Evolutionary conservation across 768 basidiomycete species (phyloP).

Genomic region (Calocybe indica): DNA sequence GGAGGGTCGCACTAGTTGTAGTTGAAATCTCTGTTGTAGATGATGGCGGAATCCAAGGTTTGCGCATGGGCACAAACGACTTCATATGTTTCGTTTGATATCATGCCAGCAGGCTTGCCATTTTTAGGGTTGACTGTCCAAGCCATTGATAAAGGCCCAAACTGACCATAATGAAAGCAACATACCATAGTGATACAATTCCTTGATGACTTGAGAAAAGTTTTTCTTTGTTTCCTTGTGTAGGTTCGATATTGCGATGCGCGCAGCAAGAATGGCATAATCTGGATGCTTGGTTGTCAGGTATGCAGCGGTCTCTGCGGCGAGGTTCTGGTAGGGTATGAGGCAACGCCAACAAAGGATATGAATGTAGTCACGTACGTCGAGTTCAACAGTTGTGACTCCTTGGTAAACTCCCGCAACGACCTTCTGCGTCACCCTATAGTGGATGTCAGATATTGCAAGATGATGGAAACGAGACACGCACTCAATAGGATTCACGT

Average conservation of each 20-base stretch:
- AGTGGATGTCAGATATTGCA: not conserved
- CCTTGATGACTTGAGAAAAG: slow-evolving; percentile 88
- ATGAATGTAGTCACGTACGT: slow-evolving; percentile 47
- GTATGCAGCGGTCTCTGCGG: slow-evolving; percentile 95
- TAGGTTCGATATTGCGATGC: slow-evolving; percentile 96
- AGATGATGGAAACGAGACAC: slow-evolving; percentile 13
- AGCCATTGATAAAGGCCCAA: not conserved
- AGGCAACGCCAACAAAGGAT: not conserved
- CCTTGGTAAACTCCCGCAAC: slow-evolving; percentile 91
- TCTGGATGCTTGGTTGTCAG: slow-evolving; percentile 97
- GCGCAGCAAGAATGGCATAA: slow-evolving; percentile 96
- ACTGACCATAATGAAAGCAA: not conserved
- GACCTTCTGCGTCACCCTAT: slow-evolving; percentile 86
- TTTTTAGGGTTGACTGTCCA: slow-evolving; percentile 90
- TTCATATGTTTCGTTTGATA: slow-evolving; percentile 81
- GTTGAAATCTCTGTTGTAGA: slow-evolving; percentile 96
- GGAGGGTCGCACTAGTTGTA: slow-evolving; percentile 76
- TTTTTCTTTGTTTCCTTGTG: slow-evolving; percentile 99
- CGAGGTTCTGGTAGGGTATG: slow-evolving; percentile 67
- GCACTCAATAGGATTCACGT: slow-evolving; percentile 91
- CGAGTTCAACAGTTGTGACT: slow-evolving; percentile 95
- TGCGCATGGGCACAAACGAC: slow-evolving; percentile 78
- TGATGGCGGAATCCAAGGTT: slow-evolving; percentile 85
- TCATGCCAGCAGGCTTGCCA: slow-evolving; percentile 80
- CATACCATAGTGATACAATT: slow-evolving; percentile 84